Conservation (phyloP, 2,329 filamentous ascomycete genomes). For the Pezicula neosporulosa region DNA sequence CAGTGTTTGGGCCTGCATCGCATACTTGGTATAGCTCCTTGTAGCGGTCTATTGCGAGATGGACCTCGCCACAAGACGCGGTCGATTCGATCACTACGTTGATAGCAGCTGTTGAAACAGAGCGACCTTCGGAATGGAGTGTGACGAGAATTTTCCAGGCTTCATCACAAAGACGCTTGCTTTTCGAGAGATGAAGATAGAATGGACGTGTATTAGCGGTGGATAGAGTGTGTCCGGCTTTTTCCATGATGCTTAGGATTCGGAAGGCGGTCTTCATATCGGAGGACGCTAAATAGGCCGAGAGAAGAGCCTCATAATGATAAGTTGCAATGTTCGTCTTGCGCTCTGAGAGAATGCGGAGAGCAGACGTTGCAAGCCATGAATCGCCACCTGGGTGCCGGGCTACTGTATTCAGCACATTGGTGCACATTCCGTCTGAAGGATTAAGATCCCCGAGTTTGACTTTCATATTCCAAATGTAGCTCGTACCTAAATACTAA, state of each 20-base stretch:
- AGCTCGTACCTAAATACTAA: conserved; percentile 60
- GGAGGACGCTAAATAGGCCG: conserved; percentile 58
- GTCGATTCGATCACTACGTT: conserved; percentile 37
- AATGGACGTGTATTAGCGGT: conserved; percentile 61
- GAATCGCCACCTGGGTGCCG: conserved; percentile 56
- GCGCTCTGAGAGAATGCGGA: conserved; percentile 60
- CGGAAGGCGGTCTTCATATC: conserved; percentile 66
- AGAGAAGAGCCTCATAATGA: conserved; percentile 79
- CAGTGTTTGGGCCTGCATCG: conserved; percentile 38
- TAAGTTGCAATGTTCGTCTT: conserved; percentile 55
- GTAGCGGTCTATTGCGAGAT: conserved; percentile 55
- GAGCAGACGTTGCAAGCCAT: conserved; percentile 65
- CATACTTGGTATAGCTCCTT: conserved; percentile 54
- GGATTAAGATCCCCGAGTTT: conserved; percentile 55
- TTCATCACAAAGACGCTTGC: conserved; percentile 37
- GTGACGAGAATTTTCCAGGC: conserved; percentile 55
- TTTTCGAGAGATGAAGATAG: conserved; percentile 48
- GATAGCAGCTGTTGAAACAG: conserved; percentile 46
- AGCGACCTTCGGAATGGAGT: conserved; percentile 44
- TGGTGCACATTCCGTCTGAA: conserved; percentile 60
- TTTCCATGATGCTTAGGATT: conserved; percentile 70
- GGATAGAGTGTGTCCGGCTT: conserved; percentile 55
- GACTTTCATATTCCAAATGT: conserved; percentile 70
- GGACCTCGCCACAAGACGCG: conserved; percentile 35
- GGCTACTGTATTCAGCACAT: conserved; percentile 70